These are phyloP conservation scores for Verticillium alfalfae DNA, from an alignment of 2,329 filamentous ascomycete genomes.

Conservation along the genomic window DNA sequence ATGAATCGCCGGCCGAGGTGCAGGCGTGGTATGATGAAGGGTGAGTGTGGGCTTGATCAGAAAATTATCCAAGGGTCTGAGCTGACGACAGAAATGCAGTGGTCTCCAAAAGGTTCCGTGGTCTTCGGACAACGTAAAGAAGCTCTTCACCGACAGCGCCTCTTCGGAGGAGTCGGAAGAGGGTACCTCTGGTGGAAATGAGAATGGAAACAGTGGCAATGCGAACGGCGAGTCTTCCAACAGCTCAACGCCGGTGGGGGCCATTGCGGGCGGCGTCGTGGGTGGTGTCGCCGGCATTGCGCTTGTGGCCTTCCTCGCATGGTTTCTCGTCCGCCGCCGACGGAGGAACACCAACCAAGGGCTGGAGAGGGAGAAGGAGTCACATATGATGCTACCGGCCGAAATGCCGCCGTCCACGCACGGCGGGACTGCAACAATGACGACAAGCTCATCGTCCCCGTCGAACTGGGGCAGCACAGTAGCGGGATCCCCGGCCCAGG, in stretches of 20 bases:
- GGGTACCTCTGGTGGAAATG: neutral
- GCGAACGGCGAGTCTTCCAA: slow-evolving; percentile 17
- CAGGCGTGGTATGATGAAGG: slow-evolving; percentile 25
- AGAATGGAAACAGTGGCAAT: slow-evolving; percentile 8
- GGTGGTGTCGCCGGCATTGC: slow-evolving; percentile 36
- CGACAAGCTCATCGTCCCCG: slow-evolving; percentile 1
- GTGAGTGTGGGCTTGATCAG: neutral
- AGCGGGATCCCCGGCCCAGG: slow-evolving; percentile 4
- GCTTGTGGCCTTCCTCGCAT: slow-evolving; percentile 31
- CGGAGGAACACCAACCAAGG: slow-evolving; percentile 16
- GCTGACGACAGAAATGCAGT: neutral
- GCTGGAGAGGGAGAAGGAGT: slow-evolving; percentile 11
- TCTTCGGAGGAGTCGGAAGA: neutral
- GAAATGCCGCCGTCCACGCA: slow-evolving; percentile 4
- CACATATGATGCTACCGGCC: slow-evolving; percentile 1
- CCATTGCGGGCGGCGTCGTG: slow-evolving; percentile 40
- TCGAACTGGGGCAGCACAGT: neutral
- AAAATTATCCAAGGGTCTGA: neutral
- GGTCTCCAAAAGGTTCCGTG: neutral
- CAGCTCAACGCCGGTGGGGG: slow-evolving; percentile 26
- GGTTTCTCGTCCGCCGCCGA: slow-evolving; percentile 34
- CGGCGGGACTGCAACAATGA: slow-evolving; percentile 6
- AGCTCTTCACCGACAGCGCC: neutral
- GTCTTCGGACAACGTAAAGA: neutral
- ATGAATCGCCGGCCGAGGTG: slow-evolving; percentile 24